phyloP scores from a whole-genome alignment of 148 eudicot species.

The Silene uniflora region DNA sequence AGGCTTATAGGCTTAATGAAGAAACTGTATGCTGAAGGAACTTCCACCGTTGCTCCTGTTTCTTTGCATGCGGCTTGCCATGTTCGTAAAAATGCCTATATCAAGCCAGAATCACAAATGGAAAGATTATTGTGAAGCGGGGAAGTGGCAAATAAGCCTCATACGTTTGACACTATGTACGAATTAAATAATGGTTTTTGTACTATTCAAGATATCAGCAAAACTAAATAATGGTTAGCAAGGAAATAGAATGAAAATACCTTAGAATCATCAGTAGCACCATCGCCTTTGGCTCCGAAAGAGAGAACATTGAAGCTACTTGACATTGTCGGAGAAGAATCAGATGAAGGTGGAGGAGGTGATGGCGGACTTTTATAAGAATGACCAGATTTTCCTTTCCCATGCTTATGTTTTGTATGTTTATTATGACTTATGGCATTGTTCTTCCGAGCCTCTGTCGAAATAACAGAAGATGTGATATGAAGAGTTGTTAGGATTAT shows the following conservation, averaged over 20 bases:
- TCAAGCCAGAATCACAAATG: background rate
- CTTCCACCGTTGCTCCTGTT: slow-evolving; percentile 40
- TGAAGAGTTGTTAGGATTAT: slow-evolving; percentile 18
- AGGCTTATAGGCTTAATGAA: slow-evolving; percentile 59
- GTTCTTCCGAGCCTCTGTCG: slow-evolving; percentile 42
- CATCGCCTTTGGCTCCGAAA: slow-evolving; percentile 76
- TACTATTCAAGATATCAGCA: background rate
- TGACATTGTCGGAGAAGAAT: slow-evolving; percentile 14
- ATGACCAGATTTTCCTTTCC: slow-evolving; percentile 20
- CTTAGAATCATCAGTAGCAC: slow-evolving; percentile 69
- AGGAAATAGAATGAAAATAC: slow-evolving; percentile 21
- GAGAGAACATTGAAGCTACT: slow-evolving; percentile 41
- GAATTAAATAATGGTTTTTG: too few species aligned
- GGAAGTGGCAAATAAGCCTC: too few species aligned
- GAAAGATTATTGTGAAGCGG: too few species aligned
- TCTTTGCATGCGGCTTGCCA: slow-evolving; percentile 73
- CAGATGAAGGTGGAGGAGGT: slow-evolving; percentile 24
- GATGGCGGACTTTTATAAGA: slow-evolving; percentile 18
- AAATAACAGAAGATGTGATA: slow-evolving; percentile 26
- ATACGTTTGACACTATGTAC: too few species aligned
- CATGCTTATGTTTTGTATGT: slow-evolving; percentile 28
- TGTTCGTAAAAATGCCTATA: slow-evolving; percentile 67
- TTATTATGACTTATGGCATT: slow-evolving; percentile 27
- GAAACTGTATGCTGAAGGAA: slow-evolving; percentile 54
- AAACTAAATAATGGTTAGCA: background rate